A percentile compares a stretch with the other conserved stretches of the same genome.
Evolutionary conservation across 164 flowering plant species (phyloP).

Genomic region (Protea cynaroides): DNA sequence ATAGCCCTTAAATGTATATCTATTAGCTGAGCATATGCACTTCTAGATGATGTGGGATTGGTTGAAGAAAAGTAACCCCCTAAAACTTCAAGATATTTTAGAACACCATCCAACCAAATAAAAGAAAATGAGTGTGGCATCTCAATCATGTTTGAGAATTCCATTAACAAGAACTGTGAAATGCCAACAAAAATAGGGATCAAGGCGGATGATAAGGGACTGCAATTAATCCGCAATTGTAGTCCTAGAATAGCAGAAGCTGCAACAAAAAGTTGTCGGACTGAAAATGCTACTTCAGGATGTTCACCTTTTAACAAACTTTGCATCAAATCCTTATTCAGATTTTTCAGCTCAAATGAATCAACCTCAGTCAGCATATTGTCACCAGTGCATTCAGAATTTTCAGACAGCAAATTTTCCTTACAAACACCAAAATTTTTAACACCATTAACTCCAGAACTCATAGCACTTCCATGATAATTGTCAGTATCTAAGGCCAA

Average conservation of each 20-base stretch:
- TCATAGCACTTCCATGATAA: slow-evolving; percentile 6
- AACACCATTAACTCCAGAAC: slow-evolving; percentile 6
- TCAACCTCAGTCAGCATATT: slow-evolving; percentile 25
- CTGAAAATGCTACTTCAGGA: slow-evolving; percentile 46
- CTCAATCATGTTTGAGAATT: slow-evolving; percentile 38
- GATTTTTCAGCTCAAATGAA: slow-evolving; percentile 19
- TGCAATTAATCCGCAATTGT: slow-evolving; percentile 20
- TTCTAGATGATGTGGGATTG: slow-evolving; percentile 36
- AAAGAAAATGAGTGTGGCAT: slow-evolving; percentile 42
- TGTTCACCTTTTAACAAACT: slow-evolving; percentile 54
- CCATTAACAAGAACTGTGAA: slow-evolving; percentile 45
- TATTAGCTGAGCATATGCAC: slow-evolving; percentile 48
- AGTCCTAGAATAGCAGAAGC: slow-evolving; percentile 65
- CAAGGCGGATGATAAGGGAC: slow-evolving; percentile 26
- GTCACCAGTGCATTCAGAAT: slow-evolving; percentile 16
- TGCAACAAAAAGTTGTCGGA: slow-evolving; percentile 57
- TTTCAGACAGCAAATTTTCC: slow-evolving; percentile 11
- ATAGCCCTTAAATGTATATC: slow-evolving; percentile 58
- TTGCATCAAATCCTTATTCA: slow-evolving; percentile 38
- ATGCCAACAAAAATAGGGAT: slow-evolving; percentile 34
- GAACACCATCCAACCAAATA: slow-evolving; percentile 68
- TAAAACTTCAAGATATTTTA: slow-evolving; percentile 71
- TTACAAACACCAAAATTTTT: slow-evolving; percentile 2
- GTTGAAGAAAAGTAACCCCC: slow-evolving; percentile 47
- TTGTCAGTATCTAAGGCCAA: slow-evolving; percentile 11